Percentiles rank a stretch among this genome's conserved stretches.
phyloP scores from a whole-genome alignment of 2,329 filamentous ascomycete genomes.

The Clonostachys solani region DNA sequence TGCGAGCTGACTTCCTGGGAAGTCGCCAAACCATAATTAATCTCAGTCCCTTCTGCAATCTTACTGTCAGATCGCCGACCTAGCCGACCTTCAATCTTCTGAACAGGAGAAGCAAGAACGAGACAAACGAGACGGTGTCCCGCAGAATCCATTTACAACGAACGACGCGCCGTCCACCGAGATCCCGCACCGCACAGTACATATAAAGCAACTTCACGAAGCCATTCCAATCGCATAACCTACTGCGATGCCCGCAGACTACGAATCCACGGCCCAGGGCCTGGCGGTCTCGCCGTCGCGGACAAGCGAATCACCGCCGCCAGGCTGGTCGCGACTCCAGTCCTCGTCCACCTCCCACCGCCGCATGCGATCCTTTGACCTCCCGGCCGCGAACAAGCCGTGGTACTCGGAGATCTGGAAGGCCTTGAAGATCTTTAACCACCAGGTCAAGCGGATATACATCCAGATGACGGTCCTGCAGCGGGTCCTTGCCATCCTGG shows the following conservation, averaged over 20 bases:
- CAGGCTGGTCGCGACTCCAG: constrained; percentile 12
- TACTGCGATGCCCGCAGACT: constrained; percentile 44
- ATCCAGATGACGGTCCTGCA: constrained; percentile 55
- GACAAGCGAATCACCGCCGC: constrained; percentile 20
- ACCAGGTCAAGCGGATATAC: constrained; percentile 43
- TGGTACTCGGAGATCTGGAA: constrained; percentile 28
- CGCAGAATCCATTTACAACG: too few species aligned
- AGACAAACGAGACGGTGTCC: too few species aligned
- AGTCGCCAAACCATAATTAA: too few species aligned
- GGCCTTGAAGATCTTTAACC: constrained; percentile 35
- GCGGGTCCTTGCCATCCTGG: constrained; percentile 51
- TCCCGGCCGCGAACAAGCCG: constrained; percentile 27
- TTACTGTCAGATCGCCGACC: too few species aligned
- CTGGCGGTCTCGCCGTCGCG: constrained; percentile 36
- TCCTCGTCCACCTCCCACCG: constrained; percentile 19
- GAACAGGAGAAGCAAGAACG: too few species aligned
- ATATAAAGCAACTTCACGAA: too few species aligned
- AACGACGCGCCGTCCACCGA: too few species aligned
- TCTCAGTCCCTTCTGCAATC: too few species aligned
- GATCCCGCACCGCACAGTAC: too few species aligned
- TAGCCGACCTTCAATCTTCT: too few species aligned
- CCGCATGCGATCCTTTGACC: constrained; percentile 19
- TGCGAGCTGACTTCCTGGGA: too few species aligned
- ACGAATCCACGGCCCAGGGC: constrained; percentile 42
- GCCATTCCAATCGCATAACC: neutral